Base-by-base conservation (phyloP, 805 yeast genomes). In the Wilhelminamyces savonicus region DNA sequence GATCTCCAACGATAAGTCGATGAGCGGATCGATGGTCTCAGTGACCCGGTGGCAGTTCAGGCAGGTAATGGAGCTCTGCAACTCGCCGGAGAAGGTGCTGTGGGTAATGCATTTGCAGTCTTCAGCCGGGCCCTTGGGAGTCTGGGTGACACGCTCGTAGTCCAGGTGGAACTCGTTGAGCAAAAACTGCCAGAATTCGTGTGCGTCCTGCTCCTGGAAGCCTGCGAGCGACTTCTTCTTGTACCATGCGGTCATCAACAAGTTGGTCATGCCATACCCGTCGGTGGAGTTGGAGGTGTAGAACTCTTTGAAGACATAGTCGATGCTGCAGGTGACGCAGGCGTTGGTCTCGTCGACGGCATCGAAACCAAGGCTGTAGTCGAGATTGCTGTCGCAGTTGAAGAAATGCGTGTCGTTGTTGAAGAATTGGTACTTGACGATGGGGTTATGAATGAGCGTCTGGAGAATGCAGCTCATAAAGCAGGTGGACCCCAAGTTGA, bases 201-300 rank as follows among this genome's bases (percentile, higher is more conserved):
- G 99, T 0, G 98, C 97, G 53, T 92, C 99, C 56, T 92, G 99
- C 56, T 92, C 97, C 21, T 92, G 82, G 43, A 88, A 88, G 2
- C 99, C 99, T 0, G 97, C 95, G 35, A 92, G 70, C 20, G 86
- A 73, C 41, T 82, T 74, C 43, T 85, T 83, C 27, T 80, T 78
- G 45, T 78, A 79, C 90, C 96, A 87, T 1, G 95, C 80, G 9
- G 95, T 84, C n/a, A 75, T 69, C 28, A 92, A 65, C 27, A 92
- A 56, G 29, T 82, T 74, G 2, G 92, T 78, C 39, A 92, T 81
- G 0, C 97, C 97, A 58, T 62, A 80, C 2, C 94, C 87, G 19
- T 76, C 69, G 26, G 72, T 68, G 18, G 68, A 59, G 12, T 69
- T 60, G 2, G 80, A 68, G 0, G 90, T 76, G 57, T 71, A 92